Conservation (phyloP, 768 basidiomycete genomes). For the Collybiopsis confluens region DNA sequence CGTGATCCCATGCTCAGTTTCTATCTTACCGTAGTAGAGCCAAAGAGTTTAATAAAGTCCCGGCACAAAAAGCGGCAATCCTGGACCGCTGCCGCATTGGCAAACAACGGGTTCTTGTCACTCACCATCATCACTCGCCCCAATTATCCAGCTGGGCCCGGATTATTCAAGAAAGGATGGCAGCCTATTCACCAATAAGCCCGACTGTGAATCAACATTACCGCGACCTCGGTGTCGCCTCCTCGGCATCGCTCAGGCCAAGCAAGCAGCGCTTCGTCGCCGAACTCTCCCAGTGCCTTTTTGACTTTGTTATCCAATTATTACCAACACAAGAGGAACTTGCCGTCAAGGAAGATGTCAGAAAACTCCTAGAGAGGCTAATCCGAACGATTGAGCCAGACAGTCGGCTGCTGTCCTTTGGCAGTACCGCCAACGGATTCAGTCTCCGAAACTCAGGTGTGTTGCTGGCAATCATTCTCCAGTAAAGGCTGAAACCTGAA, state of each 20-base stretch:
- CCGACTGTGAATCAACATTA: constrained; percentile 23
- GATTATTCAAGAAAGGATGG: constrained; percentile 24
- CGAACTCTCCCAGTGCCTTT: constrained; percentile 86
- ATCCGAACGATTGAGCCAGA: constrained; percentile 93
- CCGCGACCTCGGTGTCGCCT: constrained; percentile 20
- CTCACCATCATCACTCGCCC: constrained; percentile 4
- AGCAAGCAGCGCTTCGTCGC: constrained; percentile 64
- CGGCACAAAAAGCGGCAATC: too few relatives aligned
- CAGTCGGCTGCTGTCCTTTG: constrained; percentile 88
- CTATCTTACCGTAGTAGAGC: too few relatives aligned
- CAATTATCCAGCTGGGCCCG: constrained; percentile 1
- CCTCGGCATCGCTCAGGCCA: constrained; percentile 11
- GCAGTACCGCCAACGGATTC: constrained; percentile 96
- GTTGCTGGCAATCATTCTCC: constrained; percentile 5
- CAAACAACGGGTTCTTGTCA: background rate
- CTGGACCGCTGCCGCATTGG: too few relatives aligned
- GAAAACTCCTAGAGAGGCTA: constrained; percentile 91
- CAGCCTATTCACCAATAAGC: constrained; percentile 37
- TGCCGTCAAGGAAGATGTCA: constrained; percentile 92
- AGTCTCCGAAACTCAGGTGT: constrained; percentile 92
- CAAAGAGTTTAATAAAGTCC: too few relatives aligned
- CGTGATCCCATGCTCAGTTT: too few relatives aligned
- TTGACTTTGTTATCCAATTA: constrained; percentile 91
- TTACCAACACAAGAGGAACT: constrained; percentile 88
- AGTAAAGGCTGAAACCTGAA: constrained; percentile 12